Conservation (phyloP, 2,329 filamentous ascomycete species). For the Penicillium sp. region DNA sequence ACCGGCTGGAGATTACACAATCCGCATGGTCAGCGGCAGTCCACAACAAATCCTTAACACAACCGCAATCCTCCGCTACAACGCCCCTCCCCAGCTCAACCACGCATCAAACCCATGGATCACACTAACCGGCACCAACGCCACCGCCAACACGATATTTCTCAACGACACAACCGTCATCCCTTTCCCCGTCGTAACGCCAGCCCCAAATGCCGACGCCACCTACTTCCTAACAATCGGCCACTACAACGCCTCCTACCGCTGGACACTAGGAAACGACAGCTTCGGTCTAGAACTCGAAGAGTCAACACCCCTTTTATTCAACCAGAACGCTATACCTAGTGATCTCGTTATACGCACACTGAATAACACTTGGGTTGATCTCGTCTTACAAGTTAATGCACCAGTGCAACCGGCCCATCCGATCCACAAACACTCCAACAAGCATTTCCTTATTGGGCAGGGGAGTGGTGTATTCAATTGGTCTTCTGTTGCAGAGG, state of each 20-base stretch:
- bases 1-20: slow-evolving; percentile 48
- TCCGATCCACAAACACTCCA: slow-evolving; percentile 62
- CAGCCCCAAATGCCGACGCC: slow-evolving; percentile 43
- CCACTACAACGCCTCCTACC: slow-evolving; percentile 21
- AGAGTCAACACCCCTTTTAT: slow-evolving; percentile 22
- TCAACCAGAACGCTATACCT: slow-evolving; percentile 27
- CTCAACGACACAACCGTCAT: slow-evolving; percentile 44
- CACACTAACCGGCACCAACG: slow-evolving; percentile 46
- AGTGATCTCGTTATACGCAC: slow-evolving; percentile 47
- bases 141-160: slow-evolving; percentile 41
- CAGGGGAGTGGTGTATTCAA: slow-evolving; percentile 49
- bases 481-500: slow-evolving; percentile 53
- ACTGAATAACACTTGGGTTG: slow-evolving; percentile 50
- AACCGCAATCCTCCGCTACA: slow-evolving; percentile 48
- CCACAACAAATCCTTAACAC: slow-evolving; percentile 54
- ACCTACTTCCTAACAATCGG: slow-evolving; percentile 29
- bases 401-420: slow-evolving; percentile 51
- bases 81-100: slow-evolving; percentile 15
- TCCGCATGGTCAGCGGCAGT: slow-evolving; percentile 50
- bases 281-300: slow-evolving; percentile 25
- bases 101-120: slow-evolving; percentile 44
- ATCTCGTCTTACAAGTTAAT: slow-evolving; percentile 49
- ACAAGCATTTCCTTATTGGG: slow-evolving; percentile 58
- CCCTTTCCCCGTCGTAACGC: slow-evolving; percentile 48
- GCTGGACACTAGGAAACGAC: slow-evolving; percentile 25